A percentile compares a stretch with the other conserved stretches of the same genome.
These are phyloP conservation scores for Ministeria vibrans DNA, from an alignment of 78 protist species.

Conservation along the genomic window DNA sequence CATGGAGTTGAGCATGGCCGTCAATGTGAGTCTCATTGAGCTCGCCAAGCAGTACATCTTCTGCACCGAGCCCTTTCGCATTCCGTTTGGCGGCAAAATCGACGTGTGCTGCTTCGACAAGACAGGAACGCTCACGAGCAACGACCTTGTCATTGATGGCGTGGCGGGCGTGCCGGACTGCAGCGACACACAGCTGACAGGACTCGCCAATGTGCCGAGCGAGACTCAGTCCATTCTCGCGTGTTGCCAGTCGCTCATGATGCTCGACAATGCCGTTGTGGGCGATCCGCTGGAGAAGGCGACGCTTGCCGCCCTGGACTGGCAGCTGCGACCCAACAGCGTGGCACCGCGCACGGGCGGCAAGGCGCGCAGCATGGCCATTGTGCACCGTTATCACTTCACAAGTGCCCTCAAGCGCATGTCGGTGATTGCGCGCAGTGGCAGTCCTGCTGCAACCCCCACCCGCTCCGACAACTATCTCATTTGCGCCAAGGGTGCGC, in stretches of 20 bases:
- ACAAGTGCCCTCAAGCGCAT: constrained; percentile 78
- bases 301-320: constrained; percentile 56
- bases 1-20: constrained; percentile 93
- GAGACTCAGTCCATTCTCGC: constrained; percentile 33
- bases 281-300: constrained; percentile 96
- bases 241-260: constrained; percentile 75
- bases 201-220: not conserved
- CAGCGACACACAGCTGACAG: not conserved
- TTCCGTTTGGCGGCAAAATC: constrained; percentile 95
- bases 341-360: not conserved
- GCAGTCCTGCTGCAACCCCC: too few relatives aligned
- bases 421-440: constrained; percentile 76
- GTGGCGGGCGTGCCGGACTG: constrained; percentile 26
- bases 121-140: constrained; percentile 97
- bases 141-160: constrained; percentile 70
- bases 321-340: constrained; percentile 14
- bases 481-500: constrained; percentile 48
- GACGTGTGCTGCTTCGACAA: constrained; percentile 98
- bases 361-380: not conserved
- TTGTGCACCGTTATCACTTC: constrained; percentile 69
- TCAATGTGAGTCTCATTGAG: constrained; percentile 62
- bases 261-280: constrained; percentile 7
- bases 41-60: constrained; percentile 59
- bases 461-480: not conserved
- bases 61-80: constrained; percentile 99